phyloP scores from a whole-genome alignment of 345 rosid genomes.

The Lagerstroemia speciosa region DNA sequence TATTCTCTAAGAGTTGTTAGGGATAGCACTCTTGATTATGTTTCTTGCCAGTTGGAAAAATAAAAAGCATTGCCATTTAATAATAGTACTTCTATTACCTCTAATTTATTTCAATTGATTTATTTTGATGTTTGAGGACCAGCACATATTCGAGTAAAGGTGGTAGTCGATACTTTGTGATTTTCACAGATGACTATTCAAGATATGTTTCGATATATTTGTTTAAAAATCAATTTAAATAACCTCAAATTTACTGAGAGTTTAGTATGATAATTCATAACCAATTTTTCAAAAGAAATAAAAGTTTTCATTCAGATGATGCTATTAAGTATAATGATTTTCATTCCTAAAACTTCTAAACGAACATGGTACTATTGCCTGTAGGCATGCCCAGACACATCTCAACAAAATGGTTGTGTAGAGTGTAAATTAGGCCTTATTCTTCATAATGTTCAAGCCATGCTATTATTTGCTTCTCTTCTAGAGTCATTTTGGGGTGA shows the following conservation, averaged over 20 bases:
- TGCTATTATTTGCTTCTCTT: too few species aligned
- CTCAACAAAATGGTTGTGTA: neutral
- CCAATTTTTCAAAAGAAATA: neutral
- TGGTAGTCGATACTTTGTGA: neutral
- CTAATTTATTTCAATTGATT: neutral
- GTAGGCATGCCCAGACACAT: neutral
- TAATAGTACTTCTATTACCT: neutral
- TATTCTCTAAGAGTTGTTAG: neutral
- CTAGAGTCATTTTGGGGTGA: too few species aligned
- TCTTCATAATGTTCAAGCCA: neutral
- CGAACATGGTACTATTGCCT: neutral
- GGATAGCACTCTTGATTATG: too few species aligned
- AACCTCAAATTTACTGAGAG: neutral
- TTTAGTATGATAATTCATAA: neutral
- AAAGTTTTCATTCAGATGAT: neutral
- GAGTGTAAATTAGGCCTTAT: neutral
- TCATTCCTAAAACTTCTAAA: neutral
- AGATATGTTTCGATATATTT: neutral
- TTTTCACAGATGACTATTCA: neutral
- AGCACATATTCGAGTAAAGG: neutral
- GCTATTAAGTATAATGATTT: neutral
- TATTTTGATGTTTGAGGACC: neutral
- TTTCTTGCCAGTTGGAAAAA: neutral
- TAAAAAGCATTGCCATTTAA: neutral
- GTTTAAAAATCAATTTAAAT: neutral